These are phyloP conservation scores for Gillenia trifoliata DNA, from an alignment of 306 rosid genomes.

Conservation along the genomic window DNA sequence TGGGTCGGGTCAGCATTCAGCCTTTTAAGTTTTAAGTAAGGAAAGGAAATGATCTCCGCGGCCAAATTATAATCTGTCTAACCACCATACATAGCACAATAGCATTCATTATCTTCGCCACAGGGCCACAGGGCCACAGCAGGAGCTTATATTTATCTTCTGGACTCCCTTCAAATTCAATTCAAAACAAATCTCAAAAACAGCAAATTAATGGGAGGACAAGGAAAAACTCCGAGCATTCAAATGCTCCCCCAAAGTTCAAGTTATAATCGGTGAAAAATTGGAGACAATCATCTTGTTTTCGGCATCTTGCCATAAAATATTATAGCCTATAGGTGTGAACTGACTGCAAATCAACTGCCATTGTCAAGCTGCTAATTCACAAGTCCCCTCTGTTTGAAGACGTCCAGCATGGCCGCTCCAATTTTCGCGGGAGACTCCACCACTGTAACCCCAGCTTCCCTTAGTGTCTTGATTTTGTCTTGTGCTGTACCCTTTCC, in stretches of 20 bases:
- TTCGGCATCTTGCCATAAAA: conserved; percentile 4
- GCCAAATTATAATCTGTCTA: background rate
- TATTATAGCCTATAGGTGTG: conserved; percentile 2
- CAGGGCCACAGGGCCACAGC: background rate
- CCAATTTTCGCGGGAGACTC: conserved; percentile 99
- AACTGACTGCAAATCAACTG: background rate
- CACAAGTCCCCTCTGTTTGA: conserved; percentile 89
- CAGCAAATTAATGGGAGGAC: background rate
- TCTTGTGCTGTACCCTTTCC: conserved; percentile 99
- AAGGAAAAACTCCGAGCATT: background rate
- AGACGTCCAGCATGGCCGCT: conserved; percentile 71
- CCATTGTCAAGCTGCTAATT: conserved; percentile 28
- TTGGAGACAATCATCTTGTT: background rate
- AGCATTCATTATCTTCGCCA: too few relatives aligned
- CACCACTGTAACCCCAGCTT: conserved; percentile 90
- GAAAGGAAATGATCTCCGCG: too few relatives aligned
- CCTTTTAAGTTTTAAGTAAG: too few relatives aligned
- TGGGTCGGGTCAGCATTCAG: too few relatives aligned
- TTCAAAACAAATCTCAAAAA: background rate
- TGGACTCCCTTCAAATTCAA: background rate
- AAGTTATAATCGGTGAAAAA: background rate
- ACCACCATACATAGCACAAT: too few relatives aligned
- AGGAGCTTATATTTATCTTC: background rate
- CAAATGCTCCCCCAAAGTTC: conserved; percentile 1
- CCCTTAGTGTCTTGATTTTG: conserved; percentile 78